These are phyloP conservation scores for Colletotrichum neosansevieriae DNA, from an alignment of 2,329 filamentous ascomycete species.

Conservation along the genomic window DNA sequence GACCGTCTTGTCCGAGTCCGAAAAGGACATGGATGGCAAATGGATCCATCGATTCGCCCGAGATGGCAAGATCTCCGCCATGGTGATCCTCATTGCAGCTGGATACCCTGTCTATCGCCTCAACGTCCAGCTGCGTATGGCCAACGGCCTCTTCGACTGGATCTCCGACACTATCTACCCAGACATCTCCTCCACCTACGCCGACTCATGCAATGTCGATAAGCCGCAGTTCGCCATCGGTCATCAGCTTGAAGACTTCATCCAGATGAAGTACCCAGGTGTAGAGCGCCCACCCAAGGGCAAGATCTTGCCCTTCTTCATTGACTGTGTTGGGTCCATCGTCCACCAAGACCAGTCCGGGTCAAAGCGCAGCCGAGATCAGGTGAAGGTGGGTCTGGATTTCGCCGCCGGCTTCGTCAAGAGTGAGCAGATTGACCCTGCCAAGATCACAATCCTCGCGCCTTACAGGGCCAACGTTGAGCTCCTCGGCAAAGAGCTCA, in stretches of 20 bases:
- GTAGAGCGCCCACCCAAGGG: constrained; percentile 1
- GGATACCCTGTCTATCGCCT: constrained; percentile 42
- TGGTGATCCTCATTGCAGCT: constrained; percentile 33
- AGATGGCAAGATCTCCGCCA: constrained; percentile 36
- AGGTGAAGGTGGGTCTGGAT: background rate
- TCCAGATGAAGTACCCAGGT: constrained; percentile 4
- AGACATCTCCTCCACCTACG: constrained; percentile 35
- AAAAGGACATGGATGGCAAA: background rate
- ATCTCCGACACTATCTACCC: constrained; percentile 38
- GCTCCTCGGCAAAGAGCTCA: constrained; percentile 14
- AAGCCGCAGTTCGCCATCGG: constrained; percentile 1
- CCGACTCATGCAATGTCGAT: constrained; percentile 3
- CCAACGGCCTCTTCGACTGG: constrained; percentile 41
- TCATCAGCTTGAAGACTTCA: constrained; percentile 5
- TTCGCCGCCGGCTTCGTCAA: constrained; percentile 39
- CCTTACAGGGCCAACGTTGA: constrained; percentile 41
- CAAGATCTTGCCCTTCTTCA: constrained; percentile 40
- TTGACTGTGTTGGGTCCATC: constrained; percentile 38
- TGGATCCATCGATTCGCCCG: constrained; percentile 33
- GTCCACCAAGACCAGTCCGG: background rate
- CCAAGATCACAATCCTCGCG: constrained; percentile 39
- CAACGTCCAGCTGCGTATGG: constrained; percentile 43
- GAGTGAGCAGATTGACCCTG: constrained; percentile 9
- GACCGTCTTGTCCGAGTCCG: constrained; percentile 5
- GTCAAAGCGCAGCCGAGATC: constrained; percentile 7